Evolutionary conservation across 306 rosid species (phyloP).

Genomic region (Begonia fuchsioides): DNA sequence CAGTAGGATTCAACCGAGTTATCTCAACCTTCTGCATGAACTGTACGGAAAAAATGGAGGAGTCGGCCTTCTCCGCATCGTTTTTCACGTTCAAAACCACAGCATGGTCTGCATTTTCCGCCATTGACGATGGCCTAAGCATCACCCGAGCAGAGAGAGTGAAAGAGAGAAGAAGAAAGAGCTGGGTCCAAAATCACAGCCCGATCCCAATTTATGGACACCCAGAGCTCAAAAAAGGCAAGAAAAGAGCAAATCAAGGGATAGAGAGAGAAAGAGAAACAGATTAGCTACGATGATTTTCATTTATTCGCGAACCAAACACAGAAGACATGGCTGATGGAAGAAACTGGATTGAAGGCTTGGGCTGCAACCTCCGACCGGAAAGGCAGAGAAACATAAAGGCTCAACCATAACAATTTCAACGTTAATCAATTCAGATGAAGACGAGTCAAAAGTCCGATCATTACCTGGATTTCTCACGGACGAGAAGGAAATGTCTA

Average conservation of each 20-base stretch:
- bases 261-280: background rate
- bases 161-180: background rate
- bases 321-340: constrained; percentile 18
- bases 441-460: no score
- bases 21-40: constrained; percentile 59
- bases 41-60: constrained; percentile 16
- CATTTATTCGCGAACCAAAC: constrained; percentile 2
- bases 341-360: constrained; percentile 20
- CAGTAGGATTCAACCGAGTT: background rate
- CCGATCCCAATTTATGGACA: background rate
- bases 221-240: background rate
- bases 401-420: background rate
- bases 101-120: constrained; percentile 20
- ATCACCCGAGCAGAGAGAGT: constrained; percentile 1
- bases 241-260: background rate
- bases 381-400: constrained; percentile 20
- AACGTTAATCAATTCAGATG: no score
- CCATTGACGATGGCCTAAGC: constrained; percentile 27
- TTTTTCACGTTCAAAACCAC: constrained; percentile 24
- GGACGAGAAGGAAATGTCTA: no score
- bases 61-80: constrained; percentile 8
- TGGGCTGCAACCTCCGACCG: constrained; percentile 37
- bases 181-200: background rate
- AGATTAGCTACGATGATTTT: background rate
- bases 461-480: no score